Evolutionary conservation across 805 yeast species (phyloP), one percentile per base, ranked within the genome.

Genomic region (Yarrowia hollandica): DNA sequence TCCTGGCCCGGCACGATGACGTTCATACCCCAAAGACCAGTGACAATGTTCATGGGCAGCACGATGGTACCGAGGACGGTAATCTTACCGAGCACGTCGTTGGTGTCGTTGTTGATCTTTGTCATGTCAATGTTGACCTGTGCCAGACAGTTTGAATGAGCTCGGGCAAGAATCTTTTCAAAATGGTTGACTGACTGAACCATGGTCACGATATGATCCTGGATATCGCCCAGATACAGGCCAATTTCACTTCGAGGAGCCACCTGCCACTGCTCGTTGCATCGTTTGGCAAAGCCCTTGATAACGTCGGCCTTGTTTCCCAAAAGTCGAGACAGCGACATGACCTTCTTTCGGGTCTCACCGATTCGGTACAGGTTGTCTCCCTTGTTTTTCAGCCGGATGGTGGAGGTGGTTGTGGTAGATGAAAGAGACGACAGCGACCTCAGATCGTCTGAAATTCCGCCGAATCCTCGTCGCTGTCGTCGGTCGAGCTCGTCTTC

Each of bases 1-100:
- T 77, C 80, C 70, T 92, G 98, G 0, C 99, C 99, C 0, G 99
- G 99, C 31, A 94, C 99, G 10, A 89, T 67, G 64, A 94, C 96
- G 74, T 94, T 94, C 99, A 94, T 94, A 60, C 99, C 99, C 98
- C 98, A 94, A 46, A 94, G 74, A 18, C 99, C 99, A 0, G 99
- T 94, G 19, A 94, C 86, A 59, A 94, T 89, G 69, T 94, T 94
- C 81, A 94, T 82, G 3, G 99, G 99, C 61, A 94, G 75, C 18
- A 94, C 97, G 60, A 94, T 89, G 0, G 98, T 90, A 79, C 98
- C 99, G 63, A 92, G 74, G 38, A 91, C 85, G 3, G 98, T 89
- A 60, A 92, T 89, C 70, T 91, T 90, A 10, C 97, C 96, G 67
- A 92, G 79, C 1, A 91, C 96, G 70, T 94, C 98, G 71, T 94